These are phyloP conservation scores for Sphagnurus paluster DNA, from an alignment of 1,284 basidiomycete genomes.

Conservation along the genomic window DNA sequence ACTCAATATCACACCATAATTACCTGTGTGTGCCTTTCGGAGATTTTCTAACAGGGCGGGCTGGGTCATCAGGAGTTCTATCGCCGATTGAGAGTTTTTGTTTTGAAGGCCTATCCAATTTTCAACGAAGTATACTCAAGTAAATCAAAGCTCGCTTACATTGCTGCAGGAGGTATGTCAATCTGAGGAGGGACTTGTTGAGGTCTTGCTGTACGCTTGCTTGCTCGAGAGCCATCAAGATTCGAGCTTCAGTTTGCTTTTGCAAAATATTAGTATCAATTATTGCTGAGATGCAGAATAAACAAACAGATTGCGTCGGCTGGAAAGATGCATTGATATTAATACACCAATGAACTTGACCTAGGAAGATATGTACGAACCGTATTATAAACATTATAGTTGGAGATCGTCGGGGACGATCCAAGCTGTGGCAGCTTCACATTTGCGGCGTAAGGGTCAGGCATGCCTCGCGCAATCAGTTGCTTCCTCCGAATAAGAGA, in stretches of 20 bases:
- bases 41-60: conserved; percentile 83
- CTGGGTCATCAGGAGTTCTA: conserved; percentile 80
- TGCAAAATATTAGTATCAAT: not conserved
- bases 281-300: not conserved
- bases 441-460: conserved; percentile 76
- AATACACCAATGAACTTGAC: not conserved
- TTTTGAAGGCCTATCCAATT: conserved; percentile 50
- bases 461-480: conserved; percentile 72
- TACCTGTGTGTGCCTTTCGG: conserved; percentile 85
- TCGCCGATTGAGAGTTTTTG: conserved; percentile 69
- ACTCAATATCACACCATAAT: conserved; percentile 88
- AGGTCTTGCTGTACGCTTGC: conserved; percentile 83
- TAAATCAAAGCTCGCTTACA: conserved; percentile 40
- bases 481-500: conserved; percentile 88
- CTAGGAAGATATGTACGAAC: conserved; percentile 10
- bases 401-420: conserved; percentile 7
- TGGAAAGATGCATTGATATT: not conserved
- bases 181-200: conserved; percentile 77
- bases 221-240: conserved; percentile 68
- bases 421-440: conserved; percentile 21
- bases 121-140: not conserved
- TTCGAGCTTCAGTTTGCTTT: conserved; percentile 56
- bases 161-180: conserved; percentile 86
- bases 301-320: conserved; percentile 17
- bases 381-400: conserved; percentile 20